Evolutionary conservation across 768 basidiomycete species (phyloP), one percentile per base, ranked within the genome.

Genomic region (Plicaturopsis crispa): DNA sequence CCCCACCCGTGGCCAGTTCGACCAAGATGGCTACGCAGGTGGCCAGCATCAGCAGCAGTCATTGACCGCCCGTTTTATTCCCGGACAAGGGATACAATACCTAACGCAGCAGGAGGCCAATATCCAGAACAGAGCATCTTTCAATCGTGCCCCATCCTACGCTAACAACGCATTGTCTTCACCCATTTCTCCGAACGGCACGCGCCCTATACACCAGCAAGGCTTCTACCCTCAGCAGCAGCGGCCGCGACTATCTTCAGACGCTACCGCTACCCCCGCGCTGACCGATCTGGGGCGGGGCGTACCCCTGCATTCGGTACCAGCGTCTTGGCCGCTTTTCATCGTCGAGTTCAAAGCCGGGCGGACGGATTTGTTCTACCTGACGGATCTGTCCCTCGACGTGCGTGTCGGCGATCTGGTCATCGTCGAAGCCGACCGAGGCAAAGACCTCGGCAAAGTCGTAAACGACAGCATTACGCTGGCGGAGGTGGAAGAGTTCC

Each of bases 301-400:
- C 24, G 76, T 97, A 0, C 90, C 92, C 0, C 71, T 97, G 13
- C 79, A 83, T 54, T 60, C 84, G 34, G 81, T 99, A 30, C 83
- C 92, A 1, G 57, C 83, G 10, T 78, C 80, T 24, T 88, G 84
- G 68, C 90, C 86, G n/a, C 73, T 99, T 6, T 97, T 77, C 70
- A 93, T 97, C 49, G 85, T 97, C 50, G 87, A 96, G 59, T 99
- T 99, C 73, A 99, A 97, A 62, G 93, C 93, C 0, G 90, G 91
- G 0, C 78, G 94, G 28, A 91, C 91, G 45, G 94, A 98, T 58
- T 64, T 99, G 19, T 98, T 92, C 63, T 98, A 96, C 59, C 71
- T 82, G 44, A 84, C 80, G 1, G 86, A 93, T 52, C 67, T 71
- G 43, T 52, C 69, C 49, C 51, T 75, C 26, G 63, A 72, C 24